These are phyloP conservation scores for Fusarium hostae DNA, from an alignment of 2,329 filamentous ascomycete genomes.

Conservation along the genomic window DNA sequence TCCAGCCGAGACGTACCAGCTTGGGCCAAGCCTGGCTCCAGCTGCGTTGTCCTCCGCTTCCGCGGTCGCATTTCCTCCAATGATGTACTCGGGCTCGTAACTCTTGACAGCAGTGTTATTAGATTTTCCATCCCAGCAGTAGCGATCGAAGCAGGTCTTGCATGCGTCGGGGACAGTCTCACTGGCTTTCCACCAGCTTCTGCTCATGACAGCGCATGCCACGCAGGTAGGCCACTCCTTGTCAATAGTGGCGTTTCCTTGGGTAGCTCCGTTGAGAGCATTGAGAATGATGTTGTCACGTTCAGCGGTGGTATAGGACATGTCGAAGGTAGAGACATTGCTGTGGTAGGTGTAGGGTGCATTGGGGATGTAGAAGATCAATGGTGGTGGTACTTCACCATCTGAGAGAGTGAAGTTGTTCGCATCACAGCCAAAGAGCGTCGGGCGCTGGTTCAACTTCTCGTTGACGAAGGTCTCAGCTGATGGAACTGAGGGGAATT, in stretches of 20 bases:
- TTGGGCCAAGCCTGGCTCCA: neutral
- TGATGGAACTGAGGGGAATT: conserved; percentile 69
- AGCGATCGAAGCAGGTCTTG: conserved; percentile 77
- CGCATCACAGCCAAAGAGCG: conserved; percentile 74
- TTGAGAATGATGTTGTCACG: conserved; percentile 87
- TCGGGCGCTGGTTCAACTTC: conserved; percentile 69
- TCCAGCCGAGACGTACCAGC: conserved; percentile 5
- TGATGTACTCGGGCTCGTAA: conserved; percentile 46
- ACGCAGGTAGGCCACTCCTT: conserved; percentile 83
- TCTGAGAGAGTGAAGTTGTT: conserved; percentile 48
- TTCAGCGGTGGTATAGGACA: conserved; percentile 69
- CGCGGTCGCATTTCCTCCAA: conserved; percentile 38
- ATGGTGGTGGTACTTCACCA: conserved; percentile 64
- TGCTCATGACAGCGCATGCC: conserved; percentile 85
- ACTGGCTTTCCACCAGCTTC: conserved; percentile 77
- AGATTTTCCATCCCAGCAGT: conserved; percentile 90
- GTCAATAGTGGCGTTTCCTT: conserved; percentile 82
- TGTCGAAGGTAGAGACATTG: conserved; percentile 83
- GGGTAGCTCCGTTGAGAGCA: conserved; percentile 84
- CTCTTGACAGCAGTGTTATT: conserved; percentile 49
- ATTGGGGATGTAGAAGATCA: conserved; percentile 86
- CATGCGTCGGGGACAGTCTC: conserved; percentile 78
- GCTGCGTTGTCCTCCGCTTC: conserved; percentile 1
- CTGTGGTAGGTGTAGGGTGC: conserved; percentile 79
- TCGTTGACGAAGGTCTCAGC: conserved; percentile 66